A percentile compares a stretch with the other conserved stretches of the same genome.
Evolutionary conservation across 2,329 filamentous ascomycete genomes (phyloP).

Genomic region (Neurospora sp.): DNA sequence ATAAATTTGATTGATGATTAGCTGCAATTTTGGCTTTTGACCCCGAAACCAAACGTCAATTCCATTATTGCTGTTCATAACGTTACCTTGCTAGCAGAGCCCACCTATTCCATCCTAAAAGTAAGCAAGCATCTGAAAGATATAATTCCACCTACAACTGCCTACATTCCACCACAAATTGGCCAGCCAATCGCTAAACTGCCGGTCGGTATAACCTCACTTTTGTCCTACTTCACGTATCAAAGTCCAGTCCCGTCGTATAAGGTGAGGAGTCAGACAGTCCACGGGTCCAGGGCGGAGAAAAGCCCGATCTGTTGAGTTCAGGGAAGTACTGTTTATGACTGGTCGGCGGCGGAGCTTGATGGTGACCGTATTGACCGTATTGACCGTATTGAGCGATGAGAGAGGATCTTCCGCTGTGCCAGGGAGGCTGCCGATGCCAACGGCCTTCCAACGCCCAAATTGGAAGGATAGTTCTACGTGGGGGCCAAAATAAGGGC

Average conservation of each 20-base stretch:
- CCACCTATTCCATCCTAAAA: neutral
- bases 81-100: neutral
- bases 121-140: neutral
- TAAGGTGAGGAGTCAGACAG: neutral
- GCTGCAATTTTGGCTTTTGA: neutral
- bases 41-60: neutral
- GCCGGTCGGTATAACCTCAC: neutral
- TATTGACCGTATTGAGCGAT: too few species aligned
- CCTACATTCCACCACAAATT: neutral
- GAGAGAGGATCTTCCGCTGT: too few species aligned
- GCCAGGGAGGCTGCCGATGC: too few species aligned
- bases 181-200: neutral
- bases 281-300: neutral
- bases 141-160: neutral
- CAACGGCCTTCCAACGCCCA: neutral
- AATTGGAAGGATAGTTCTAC: too few species aligned
- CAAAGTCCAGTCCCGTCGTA: neutral
- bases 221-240: neutral
- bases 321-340: neutral
- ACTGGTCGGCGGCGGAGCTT: too few species aligned
- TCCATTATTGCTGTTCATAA: neutral
- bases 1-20: neutral
- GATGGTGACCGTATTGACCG: too few species aligned
- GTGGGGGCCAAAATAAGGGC: too few species aligned
- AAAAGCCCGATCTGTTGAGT: neutral